A percentile compares a stretch with the other conserved stretches of the same genome.
These are phyloP conservation scores for Yamadazyma jaroonii DNA, from an alignment of 1,139 yeast species.

Conservation along the genomic window DNA sequence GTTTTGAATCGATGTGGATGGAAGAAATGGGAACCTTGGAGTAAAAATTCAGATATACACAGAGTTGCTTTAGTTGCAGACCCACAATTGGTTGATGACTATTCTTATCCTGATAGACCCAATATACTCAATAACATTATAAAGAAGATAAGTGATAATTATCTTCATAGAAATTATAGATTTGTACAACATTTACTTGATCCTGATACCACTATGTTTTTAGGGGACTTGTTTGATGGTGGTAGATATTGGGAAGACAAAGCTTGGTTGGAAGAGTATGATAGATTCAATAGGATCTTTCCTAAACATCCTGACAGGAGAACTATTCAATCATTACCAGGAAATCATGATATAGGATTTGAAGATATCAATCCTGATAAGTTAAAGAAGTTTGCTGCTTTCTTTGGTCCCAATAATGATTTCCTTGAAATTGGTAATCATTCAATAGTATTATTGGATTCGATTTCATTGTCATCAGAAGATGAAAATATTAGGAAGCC, in stretches of 20 bases:
- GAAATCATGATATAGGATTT: conserved; percentile 95
- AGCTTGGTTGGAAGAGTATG: conserved; percentile 71
- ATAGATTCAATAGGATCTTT: conserved; percentile 66
- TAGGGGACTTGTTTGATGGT: conserved; percentile 94
- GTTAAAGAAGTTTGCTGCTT: conserved; percentile 58
- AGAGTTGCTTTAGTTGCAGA: conserved; percentile 80
- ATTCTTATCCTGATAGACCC: conserved; percentile 65
- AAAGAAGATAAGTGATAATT: conserved; percentile 61
- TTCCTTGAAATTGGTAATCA: conserved; percentile 66
- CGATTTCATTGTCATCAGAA: conserved; percentile 66
- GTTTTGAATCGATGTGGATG: conserved; percentile 57
- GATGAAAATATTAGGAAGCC: conserved; percentile 21
- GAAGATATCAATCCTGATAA: conserved; percentile 60
- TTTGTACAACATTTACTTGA: conserved; percentile 55
- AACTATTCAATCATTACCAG: conserved; percentile 68
- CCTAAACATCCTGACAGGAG: conserved; percentile 45
- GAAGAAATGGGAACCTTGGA: conserved; percentile 63
- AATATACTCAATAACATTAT: conserved; percentile 43
- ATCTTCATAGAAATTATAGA: conserved; percentile 74
- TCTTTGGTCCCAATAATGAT: conserved; percentile 70
- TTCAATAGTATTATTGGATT: conserved; percentile 71
- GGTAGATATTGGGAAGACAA: conserved; percentile 76
- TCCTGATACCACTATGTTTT: conserved; percentile 74
- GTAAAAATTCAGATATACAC: conserved; percentile 40
- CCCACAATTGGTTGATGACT: conserved; percentile 85